These are phyloP conservation scores for Cercospora berteroae DNA, from an alignment of 2,329 filamentous ascomycete species.

Conservation along the genomic window DNA sequence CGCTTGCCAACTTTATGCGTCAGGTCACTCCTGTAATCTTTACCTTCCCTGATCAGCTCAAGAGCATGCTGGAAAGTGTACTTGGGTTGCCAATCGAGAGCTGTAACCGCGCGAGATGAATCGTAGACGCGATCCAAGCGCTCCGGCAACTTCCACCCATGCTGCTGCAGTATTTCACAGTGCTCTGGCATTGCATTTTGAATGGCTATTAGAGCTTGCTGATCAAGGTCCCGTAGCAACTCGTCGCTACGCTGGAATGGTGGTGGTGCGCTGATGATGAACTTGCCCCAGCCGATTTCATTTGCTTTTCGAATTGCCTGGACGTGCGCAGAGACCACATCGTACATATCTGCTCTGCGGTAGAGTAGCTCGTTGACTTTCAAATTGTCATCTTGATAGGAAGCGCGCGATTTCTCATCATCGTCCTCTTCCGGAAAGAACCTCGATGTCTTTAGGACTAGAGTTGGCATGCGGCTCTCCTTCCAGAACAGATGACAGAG, in stretches of 20 bases:
- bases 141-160: constrained; percentile 21
- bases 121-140: constrained; percentile 24
- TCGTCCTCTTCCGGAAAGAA: constrained; percentile 40
- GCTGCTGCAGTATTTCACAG: constrained; percentile 14
- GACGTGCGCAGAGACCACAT: constrained; percentile 22
- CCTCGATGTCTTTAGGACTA: constrained; percentile 49
- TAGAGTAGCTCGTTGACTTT: constrained; percentile 26
- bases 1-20: constrained; percentile 18
- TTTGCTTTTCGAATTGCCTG: constrained; percentile 21
- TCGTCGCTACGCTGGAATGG: constrained; percentile 15
- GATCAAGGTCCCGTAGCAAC: constrained; percentile 9
- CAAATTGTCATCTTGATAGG: constrained; percentile 22
- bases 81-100: constrained; percentile 18
- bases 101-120: constrained; percentile 16
- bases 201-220: constrained; percentile 5
- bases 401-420: constrained; percentile 13
- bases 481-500: constrained; percentile 46
- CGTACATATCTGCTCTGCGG: constrained; percentile 20
- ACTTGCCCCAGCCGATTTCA: constrained; percentile 20
- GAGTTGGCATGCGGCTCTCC: constrained; percentile 42
- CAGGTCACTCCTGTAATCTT: constrained; percentile 22
- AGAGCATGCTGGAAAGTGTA: constrained; percentile 23
- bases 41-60: constrained; percentile 11
- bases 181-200: constrained; percentile 5
- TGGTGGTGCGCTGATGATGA: constrained; percentile 24